A percentile compares a stretch with the other conserved stretches of the same genome.
These are phyloP conservation scores for Micromonas commoda DNA, from an alignment of 139 green algal genomes.

Conservation along the genomic window DNA sequence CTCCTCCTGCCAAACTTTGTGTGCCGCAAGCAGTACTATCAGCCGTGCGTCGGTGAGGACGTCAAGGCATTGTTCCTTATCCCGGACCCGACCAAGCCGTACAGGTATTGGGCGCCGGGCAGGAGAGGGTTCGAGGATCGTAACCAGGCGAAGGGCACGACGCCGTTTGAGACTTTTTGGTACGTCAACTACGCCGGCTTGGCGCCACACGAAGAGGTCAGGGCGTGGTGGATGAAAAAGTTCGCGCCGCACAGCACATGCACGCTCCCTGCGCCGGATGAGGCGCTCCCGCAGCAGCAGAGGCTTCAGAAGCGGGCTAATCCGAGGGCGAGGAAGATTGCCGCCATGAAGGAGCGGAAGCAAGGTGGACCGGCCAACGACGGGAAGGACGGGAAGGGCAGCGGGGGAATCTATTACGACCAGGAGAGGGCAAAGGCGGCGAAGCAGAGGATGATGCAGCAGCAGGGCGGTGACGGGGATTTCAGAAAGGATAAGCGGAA, in stretches of 20 bases:
- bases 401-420: constrained; percentile 13
- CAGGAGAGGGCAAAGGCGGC: neutral
- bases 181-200: constrained; percentile 7
- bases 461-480: neutral
- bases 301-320: constrained; percentile 14
- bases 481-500: neutral
- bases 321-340: constrained; percentile 8
- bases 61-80: constrained; percentile 22
- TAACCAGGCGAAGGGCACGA: constrained; percentile 14
- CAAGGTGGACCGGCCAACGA: neutral
- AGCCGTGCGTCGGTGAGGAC: neutral
- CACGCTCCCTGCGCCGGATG: neutral
- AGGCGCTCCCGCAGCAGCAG: constrained; percentile 15
- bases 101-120: constrained; percentile 26
- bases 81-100: constrained; percentile 19
- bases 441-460: neutral
- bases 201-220: neutral
- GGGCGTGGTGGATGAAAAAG: constrained; percentile 19
- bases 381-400: neutral
- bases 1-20: constrained; percentile 40
- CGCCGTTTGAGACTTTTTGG: constrained; percentile 26
- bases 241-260: constrained; percentile 8
- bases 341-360: neutral
- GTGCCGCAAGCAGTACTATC: constrained; percentile 34
- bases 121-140: neutral